Base-by-base conservation (phyloP, 495 filamentous ascomycete genomes). In the Penicillium manginii region DNA sequence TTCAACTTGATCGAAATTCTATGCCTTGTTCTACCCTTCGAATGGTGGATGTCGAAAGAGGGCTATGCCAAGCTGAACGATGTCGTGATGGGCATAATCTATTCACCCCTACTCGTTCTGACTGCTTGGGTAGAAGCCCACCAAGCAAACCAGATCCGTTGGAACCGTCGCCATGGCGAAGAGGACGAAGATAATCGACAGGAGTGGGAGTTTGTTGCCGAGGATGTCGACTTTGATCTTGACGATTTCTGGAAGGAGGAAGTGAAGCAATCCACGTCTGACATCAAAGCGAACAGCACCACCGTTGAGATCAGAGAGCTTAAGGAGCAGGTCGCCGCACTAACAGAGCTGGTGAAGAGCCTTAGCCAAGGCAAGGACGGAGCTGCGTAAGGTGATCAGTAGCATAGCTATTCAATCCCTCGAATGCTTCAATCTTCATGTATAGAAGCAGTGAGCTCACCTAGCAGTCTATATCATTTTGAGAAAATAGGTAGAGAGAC, bases 1-100 rank as follows among this genome's bases (percentile, higher is more conserved):
- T 91, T 98, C 74, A 98, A 98, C 69, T 83, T 98, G 10, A 83
- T 98, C 50, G 94, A 98, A 67, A 86, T 97, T 15, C 81, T 97
- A 63, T 78, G 82, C 46, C 75, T 97, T 2, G 80, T 91, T 50
- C 62, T 92, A 2, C 92, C 92, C 32, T 87, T 98, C 54, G 94
- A 98, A 77, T 98, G 96, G 96, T 98, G 94, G 96, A 81, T 98
- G 69, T 67, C 84, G 17, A 81, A 82, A 33, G 54, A 70, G 4
- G 64, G 66, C 0, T 98, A 97, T 65, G 88, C 89, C 50, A 84
- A 79, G 18, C 71, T 97, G 23, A 98, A 98, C 68, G 89, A 96
- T 65, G 76, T 82, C 52, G 83, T 97, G 54, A 98, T 98, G 94
- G 88, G 78, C 21, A 62, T 88, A 47, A 79, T 98, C 14, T 98